Evolutionary conservation across 2,329 filamentous ascomycete genomes (phyloP), one percentile per base, ranked within the genome.

Genomic region (Apiospora koreana): DNA sequence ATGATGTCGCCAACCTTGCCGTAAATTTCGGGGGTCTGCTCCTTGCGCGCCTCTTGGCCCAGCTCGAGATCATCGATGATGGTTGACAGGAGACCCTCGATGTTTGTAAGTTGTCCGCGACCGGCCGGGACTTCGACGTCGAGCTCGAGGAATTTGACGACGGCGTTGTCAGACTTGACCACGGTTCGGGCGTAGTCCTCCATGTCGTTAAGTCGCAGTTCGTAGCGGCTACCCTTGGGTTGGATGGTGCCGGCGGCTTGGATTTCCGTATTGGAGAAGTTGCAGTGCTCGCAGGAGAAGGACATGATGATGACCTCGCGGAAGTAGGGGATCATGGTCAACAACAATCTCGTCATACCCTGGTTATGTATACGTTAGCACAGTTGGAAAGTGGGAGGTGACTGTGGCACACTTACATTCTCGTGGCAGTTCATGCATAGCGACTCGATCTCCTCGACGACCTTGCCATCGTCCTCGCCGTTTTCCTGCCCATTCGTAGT

Each of bases 231-330:
- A 69, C 96, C 96, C 77, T 93, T 93, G 76, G 94, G 92, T 83
- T 98, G 96, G 72, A 98, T 95, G 76, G 94, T 90, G 72, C 94
- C 94, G 38, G 96, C 96, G 10, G 95, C 91, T 80, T 98, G 95
- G 76, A 99, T 93, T 77, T 98, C 95, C 81, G 95, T 95, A 85
- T 98, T 97, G 74, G 92, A 90, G 83, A 95, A 92, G 79, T 91
- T 86, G 84, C 96, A 99, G 82, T 98, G 90, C 7, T 94, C 91
- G 86, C 96, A 99, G 74, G 89, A 89, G 82, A 99, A 99, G 73
- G 95, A 98, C 91, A 98, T 97, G 81, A 99, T 89, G 77, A 99
- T 94, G 73, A 99, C 91, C 81, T 99, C 95, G 84, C 94, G 94
- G 86, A 99, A 99, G 87, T 94, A 98, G 21, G 96, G 96, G 69